Base-by-base conservation (phyloP, 768 basidiomycete species). In the Podaxis rugospora region DNA sequence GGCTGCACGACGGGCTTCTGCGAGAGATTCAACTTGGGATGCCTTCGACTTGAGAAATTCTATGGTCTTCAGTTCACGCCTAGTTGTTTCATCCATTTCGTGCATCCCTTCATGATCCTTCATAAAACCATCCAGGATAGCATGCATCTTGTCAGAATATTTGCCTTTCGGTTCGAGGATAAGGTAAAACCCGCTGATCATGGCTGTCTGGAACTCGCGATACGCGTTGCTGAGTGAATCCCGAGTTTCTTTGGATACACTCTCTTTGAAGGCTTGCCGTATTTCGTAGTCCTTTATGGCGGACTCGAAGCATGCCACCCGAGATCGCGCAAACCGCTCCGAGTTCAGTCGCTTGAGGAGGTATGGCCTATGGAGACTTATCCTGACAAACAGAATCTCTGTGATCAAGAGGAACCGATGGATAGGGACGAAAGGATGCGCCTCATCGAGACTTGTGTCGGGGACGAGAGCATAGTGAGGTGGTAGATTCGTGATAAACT, bases 341-440 rank as follows among this genome's bases (percentile, higher is more conserved):
- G 88, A 88, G 68, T 83, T 81, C 51, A 94, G 80, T 51, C 85
- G 84, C 54, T 93, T 85, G 44, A 97, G 76, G 42, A 97, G 79
- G 72, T 95, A 97, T 1, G 95, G 95, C 32, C 95, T 84, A 72
- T 96, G 89, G 35, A 94, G 75, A 67, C 88, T 88, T 67, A 91
- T 88, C 59, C 92, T 83, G 55, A 93, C 88, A 68, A 93, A 94
- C 51, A 93, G 81, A 55, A 95, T 86, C 72, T 97, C 95, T 0
- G 95, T 95, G 54, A 91, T 85, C 57, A 97, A 82, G 46, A 96
- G 83, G 74, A 92, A 96, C 50, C 95, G 85, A 67, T 97, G 94
- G 40, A 90, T 80, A 2, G 91, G 88, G 55, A 97, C 78, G 66
- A 82, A 92, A 40, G 76, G 77, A 67, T 77, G 76, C 25, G 77